phyloP scores from a whole-genome alignment of 2,329 filamentous ascomycete genomes.

The Fusarium illudens region DNA sequence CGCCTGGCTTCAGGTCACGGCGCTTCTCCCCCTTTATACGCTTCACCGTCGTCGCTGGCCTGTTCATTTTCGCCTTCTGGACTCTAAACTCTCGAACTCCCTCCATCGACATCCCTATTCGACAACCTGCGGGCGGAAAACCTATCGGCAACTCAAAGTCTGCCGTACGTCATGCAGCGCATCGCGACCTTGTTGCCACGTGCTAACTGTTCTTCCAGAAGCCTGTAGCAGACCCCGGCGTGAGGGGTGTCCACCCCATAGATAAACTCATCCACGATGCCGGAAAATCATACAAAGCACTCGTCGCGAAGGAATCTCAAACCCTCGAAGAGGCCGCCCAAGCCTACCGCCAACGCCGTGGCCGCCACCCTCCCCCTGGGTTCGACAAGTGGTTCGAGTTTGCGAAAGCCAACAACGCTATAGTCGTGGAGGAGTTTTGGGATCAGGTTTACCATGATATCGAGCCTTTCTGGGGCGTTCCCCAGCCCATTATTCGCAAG shows the following conservation, averaged over 20 bases:
- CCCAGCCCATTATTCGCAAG: slow-evolving; percentile 57
- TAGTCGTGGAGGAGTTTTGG: slow-evolving; percentile 71
- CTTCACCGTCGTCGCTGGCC: slow-evolving; percentile 49
- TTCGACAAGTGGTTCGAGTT: slow-evolving; percentile 69
- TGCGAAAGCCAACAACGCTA: slow-evolving; percentile 59
- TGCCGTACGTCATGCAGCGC: slow-evolving; percentile 2
- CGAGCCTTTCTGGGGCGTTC: slow-evolving; percentile 64
- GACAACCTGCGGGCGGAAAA: slow-evolving; percentile 4
- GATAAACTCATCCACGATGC: slow-evolving; percentile 59
- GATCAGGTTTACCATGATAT: slow-evolving; percentile 71
- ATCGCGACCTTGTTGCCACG: not conserved
- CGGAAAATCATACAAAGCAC: slow-evolving; percentile 50
- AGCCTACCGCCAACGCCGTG: slow-evolving; percentile 65
- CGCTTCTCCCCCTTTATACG: slow-evolving; percentile 55
- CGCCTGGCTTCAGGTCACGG: slow-evolving; percentile 53
- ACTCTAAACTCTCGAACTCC: slow-evolving; percentile 35
- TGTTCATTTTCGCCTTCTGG: slow-evolving; percentile 49
- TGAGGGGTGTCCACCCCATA: slow-evolving; percentile 56
- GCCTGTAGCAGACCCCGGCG: slow-evolving; percentile 2
- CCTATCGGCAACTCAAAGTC: not conserved
- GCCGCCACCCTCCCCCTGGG: slow-evolving; percentile 69
- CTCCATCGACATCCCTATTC: slow-evolving; percentile 3
- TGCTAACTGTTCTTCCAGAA: slow-evolving; percentile 10
- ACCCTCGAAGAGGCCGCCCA: slow-evolving; percentile 63
- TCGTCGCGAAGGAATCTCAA: slow-evolving; percentile 56